A percentile compares a stretch with the other conserved stretches of the same genome.
Evolutionary conservation across 2,329 filamentous ascomycete species (phyloP).

Genomic region (Zymoseptoria crescenta): DNA sequence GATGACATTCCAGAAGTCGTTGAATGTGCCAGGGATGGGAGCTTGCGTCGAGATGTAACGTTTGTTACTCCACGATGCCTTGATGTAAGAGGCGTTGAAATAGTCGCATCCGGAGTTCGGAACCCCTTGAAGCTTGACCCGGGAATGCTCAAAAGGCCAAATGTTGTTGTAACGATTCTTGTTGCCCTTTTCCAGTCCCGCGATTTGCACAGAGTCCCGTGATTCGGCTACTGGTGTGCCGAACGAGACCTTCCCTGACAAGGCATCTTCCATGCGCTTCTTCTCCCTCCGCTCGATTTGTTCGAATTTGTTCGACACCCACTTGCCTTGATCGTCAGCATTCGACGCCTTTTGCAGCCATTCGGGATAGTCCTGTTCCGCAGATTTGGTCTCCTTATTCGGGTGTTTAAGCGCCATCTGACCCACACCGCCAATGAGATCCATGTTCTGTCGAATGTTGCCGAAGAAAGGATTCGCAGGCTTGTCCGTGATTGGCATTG

Average conservation of each 20-base stretch:
- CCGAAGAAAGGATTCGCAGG: constrained; percentile 83
- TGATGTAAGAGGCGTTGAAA: constrained; percentile 85
- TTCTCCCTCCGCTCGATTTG: constrained; percentile 78
- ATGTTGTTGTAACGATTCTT: constrained; percentile 99
- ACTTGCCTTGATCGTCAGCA: constrained; percentile 64
- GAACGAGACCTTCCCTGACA: constrained; percentile 54
- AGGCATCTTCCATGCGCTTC: constrained; percentile 80
- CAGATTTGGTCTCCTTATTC: constrained; percentile 40
- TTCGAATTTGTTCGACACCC: constrained; percentile 75
- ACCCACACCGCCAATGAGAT: constrained; percentile 85
- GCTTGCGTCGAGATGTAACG: constrained; percentile 94
- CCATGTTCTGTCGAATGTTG: constrained; percentile 95
- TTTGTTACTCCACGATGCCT: constrained; percentile 74
- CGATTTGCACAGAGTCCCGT: constrained; percentile 56
- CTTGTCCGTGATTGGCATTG: constrained; percentile 62
- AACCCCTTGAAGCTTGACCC: constrained; percentile 69
- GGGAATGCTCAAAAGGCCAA: constrained; percentile 86
- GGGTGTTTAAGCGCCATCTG: constrained; percentile 61
- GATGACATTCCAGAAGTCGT: constrained; percentile 94
- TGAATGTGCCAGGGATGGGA: constrained; percentile 83
- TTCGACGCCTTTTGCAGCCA: constrained; percentile 71
- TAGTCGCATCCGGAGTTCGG: constrained; percentile 73
- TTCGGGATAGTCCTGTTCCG: constrained; percentile 52
- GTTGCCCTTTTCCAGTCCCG: constrained; percentile 84
- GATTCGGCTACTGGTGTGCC: constrained; percentile 34